A percentile compares a stretch with the other conserved stretches of the same genome.
These are phyloP conservation scores for Pelargonium nanum DNA, from an alignment of 345 rosid species.

Conservation along the genomic window DNA sequence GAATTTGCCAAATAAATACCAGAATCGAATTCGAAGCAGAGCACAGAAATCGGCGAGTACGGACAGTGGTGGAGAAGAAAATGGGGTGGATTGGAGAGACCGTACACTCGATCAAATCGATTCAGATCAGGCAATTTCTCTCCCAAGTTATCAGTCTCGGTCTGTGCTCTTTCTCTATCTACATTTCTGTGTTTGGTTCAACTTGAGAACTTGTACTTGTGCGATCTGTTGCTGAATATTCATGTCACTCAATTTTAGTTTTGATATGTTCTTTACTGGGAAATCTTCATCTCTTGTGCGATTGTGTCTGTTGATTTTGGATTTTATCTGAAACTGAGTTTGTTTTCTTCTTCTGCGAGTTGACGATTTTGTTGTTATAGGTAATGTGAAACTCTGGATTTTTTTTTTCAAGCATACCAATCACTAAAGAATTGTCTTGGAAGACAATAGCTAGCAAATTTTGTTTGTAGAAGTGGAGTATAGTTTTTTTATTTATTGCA, in stretches of 20 bases:
- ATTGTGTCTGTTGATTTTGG: not conserved
- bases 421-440: too few relatives aligned
- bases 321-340: not conserved
- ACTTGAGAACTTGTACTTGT: too few relatives aligned
- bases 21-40: too few relatives aligned
- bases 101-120: conserved; percentile 33
- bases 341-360: too few relatives aligned
- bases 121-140: conserved; percentile 37
- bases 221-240: too few relatives aligned
- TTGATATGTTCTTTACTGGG: too few relatives aligned
- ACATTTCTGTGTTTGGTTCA: not conserved
- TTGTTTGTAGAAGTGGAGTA: too few relatives aligned
- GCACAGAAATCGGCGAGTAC: not conserved
- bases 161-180: conserved; percentile 13
- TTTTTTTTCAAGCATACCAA: too few relatives aligned
- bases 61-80: not conserved
- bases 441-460: too few relatives aligned
- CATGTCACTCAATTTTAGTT: too few relatives aligned
- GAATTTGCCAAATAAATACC: too few relatives aligned
- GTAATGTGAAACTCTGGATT: not conserved
- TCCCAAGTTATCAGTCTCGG: conserved; percentile 47
- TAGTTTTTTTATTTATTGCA: too few relatives aligned
- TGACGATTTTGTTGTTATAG: not conserved
- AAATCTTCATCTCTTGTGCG: not conserved
- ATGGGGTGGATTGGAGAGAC: conserved; percentile 30